Percentiles rank a stretch among this genome's conserved stretches.
phyloP scores from a whole-genome alignment of 352 stramenopile species.

The Aphanomyces cochlioides region DNA sequence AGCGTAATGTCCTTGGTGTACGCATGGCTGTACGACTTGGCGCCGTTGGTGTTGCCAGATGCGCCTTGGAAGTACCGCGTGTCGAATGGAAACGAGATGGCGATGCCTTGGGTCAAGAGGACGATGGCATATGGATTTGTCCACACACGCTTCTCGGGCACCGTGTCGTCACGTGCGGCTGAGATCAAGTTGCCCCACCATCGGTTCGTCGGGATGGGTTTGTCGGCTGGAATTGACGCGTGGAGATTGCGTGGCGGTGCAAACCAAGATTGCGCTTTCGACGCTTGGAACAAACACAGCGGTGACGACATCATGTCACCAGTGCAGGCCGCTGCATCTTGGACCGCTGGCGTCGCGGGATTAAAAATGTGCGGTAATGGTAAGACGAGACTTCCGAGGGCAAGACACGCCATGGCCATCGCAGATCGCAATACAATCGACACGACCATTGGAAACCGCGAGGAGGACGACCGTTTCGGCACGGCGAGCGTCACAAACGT shows the following conservation, averaged over 20 bases:
- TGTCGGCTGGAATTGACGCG: conserved; percentile 35
- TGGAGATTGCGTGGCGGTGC: conserved; percentile 52
- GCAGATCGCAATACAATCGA: not conserved
- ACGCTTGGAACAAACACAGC: conserved; percentile 7
- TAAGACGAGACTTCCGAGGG: not conserved
- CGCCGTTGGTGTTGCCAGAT: conserved; percentile 38
- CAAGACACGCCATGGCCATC: not conserved
- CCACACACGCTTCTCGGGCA: conserved; percentile 52
- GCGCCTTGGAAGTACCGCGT: conserved; percentile 57
- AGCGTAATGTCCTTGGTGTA: conserved; percentile 15
- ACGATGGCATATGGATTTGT: conserved; percentile 61
- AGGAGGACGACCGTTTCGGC: not conserved
- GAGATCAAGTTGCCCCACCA: conserved; percentile 78
- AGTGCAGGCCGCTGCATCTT: not conserved
- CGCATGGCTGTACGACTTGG: conserved; percentile 58
- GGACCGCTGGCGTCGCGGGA: too few relatives aligned
- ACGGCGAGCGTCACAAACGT: conserved; percentile 8
- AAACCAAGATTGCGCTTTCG: conserved; percentile 26
- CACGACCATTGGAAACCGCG: not conserved
- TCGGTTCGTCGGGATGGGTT: conserved; percentile 60
- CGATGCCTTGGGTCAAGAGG: conserved; percentile 50
- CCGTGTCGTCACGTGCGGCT: conserved; percentile 31
- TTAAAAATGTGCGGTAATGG: not conserved
- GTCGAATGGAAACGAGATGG: conserved; percentile 62
- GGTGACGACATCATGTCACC: not conserved